A percentile compares a stretch with the other conserved stretches of the same genome.
Evolutionary conservation across 2,329 filamentous ascomycete species (phyloP).

Genomic region (Cladophialophora chaetospira): DNA sequence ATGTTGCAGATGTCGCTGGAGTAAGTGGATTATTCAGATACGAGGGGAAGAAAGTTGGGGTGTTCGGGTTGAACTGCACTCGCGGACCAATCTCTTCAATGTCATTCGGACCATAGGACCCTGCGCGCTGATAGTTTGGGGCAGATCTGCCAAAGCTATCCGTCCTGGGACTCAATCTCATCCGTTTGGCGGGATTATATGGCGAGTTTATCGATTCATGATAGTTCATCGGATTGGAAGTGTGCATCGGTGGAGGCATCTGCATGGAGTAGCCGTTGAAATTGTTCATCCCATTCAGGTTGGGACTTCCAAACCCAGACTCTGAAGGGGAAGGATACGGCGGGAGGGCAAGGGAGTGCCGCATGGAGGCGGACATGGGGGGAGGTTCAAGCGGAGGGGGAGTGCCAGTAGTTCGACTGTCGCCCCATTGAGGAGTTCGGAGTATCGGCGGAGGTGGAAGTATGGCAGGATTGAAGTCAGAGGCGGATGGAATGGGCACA

Average conservation of each 20-base stretch:
- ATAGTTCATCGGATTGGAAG: conserved; percentile 29
- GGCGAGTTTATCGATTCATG: conserved; percentile 30
- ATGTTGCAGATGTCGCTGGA: conserved; percentile 44
- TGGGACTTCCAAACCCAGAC: conserved; percentile 30
- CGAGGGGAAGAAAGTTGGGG: conserved; percentile 30
- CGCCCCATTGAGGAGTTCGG: conserved; percentile 30
- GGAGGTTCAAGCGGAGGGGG: conserved; percentile 4
- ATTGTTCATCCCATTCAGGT: conserved; percentile 24
- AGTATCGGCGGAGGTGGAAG: conserved; percentile 30
- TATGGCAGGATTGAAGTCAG: conserved; percentile 22
- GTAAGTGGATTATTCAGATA: conserved; percentile 44
- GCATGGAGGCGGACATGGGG: conserved; percentile 9
- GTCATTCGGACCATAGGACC: conserved; percentile 30
- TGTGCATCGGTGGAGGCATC: conserved; percentile 34
- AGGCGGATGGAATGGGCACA: neutral
- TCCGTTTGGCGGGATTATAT: conserved; percentile 31
- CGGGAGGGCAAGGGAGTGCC: conserved; percentile 18
- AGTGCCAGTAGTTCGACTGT: conserved; percentile 9
- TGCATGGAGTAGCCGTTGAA: conserved; percentile 24
- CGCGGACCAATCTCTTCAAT: conserved; percentile 26
- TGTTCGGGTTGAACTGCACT: conserved; percentile 30
- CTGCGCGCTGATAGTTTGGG: conserved; percentile 18
- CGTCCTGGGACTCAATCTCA: conserved; percentile 31
- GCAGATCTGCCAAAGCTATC: conserved; percentile 26
- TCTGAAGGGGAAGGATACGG: conserved; percentile 34